These are phyloP conservation scores for Clavariopsis aquatica DNA, from an alignment of 495 filamentous ascomycete genomes.

Conservation along the genomic window DNA sequence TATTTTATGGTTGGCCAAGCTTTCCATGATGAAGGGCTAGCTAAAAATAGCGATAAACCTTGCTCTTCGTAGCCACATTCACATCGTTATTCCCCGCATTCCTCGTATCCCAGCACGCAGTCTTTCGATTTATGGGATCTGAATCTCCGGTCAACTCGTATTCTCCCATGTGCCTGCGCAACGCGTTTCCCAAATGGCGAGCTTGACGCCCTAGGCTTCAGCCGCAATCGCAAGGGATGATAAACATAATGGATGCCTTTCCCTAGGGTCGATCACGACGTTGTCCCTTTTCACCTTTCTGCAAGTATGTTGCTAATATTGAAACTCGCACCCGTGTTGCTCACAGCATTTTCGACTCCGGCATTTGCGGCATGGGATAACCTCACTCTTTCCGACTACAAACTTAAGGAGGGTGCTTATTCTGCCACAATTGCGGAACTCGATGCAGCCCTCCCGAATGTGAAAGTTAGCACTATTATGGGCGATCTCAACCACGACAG, in stretches of 20 bases:
- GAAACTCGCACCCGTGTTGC: not conserved
- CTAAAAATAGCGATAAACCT: not conserved
- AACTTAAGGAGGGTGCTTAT: slow-evolving; percentile 24
- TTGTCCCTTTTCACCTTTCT: not conserved
- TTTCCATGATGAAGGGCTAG: not conserved
- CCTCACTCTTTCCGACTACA: slow-evolving; percentile 38
- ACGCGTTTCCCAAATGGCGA: not conserved
- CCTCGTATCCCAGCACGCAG: not conserved
- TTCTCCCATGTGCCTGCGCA: not conserved
- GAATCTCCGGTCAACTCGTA: slow-evolving; percentile 11
- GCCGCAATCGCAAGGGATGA: not conserved
- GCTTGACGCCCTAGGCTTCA: not conserved
- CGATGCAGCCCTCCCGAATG: slow-evolving; percentile 36
- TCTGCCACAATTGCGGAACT: slow-evolving; percentile 36
- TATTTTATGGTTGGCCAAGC: no score
- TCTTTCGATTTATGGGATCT: not conserved
- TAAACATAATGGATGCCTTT: not conserved
- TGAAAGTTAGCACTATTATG: slow-evolving; percentile 44
- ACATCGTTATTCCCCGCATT: slow-evolving; percentile 3
- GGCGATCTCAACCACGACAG: slow-evolving; percentile 46
- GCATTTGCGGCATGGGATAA: slow-evolving; percentile 46
- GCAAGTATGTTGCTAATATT: not conserved
- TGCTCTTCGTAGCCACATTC: not conserved
- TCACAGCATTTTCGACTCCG: slow-evolving; percentile 14
- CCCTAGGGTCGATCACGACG: not conserved